These are phyloP conservation scores for Chenopodium quinoa DNA, from an alignment of 148 eudicot species.

Conservation along the genomic window DNA sequence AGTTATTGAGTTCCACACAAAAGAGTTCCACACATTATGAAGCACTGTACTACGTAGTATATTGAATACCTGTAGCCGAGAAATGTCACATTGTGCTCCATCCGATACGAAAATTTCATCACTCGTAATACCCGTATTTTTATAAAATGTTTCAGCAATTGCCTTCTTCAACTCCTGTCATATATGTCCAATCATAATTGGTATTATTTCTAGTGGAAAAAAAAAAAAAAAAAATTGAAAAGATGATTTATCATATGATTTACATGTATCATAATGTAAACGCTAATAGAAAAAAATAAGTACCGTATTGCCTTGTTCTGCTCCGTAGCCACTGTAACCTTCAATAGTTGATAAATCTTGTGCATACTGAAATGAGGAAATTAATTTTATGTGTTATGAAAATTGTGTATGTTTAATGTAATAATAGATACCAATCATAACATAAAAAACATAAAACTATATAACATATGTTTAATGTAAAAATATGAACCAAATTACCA, in stretches of 20 bases:
- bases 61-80: conserved; percentile 68
- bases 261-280: no score
- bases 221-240: no score
- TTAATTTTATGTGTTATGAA: background rate
- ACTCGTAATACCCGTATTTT: conserved; percentile 37
- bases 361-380: conserved; percentile 47
- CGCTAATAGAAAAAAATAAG: no score
- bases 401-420: background rate
- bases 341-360: conserved; percentile 53
- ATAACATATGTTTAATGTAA: no score
- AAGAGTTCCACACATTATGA: no score
- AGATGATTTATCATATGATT: no score
- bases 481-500: no score
- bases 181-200: background rate
- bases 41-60: no score
- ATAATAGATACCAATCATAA: no score
- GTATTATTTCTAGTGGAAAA: background rate
- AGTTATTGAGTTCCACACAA: no score
- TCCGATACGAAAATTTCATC: conserved; percentile 74
- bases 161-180: conserved; percentile 61
- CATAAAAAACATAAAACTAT: no score
- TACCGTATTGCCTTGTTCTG: conserved; percentile 80
- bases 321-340: conserved; percentile 84
- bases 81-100: conserved; percentile 83
- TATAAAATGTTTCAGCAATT: conserved; percentile 55